phyloP scores from a whole-genome alignment of 257 asterid species.

The Penstemon davidsonii region DNA sequence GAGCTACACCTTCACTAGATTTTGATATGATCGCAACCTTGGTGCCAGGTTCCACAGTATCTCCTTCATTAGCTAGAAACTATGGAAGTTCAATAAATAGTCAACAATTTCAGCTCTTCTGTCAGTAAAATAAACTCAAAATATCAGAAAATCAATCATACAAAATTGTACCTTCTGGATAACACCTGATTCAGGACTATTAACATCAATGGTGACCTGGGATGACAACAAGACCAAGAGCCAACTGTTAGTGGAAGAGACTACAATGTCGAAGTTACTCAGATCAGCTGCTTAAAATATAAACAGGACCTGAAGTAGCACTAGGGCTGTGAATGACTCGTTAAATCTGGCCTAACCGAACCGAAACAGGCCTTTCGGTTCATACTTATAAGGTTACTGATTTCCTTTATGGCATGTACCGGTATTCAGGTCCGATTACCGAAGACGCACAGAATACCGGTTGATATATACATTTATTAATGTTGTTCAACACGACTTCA shows the following conservation, averaged over 20 bases:
- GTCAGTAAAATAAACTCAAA: conserved; percentile 14
- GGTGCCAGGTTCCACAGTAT: conserved; percentile 91
- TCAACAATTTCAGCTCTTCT: conserved; percentile 17
- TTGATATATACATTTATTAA: no score
- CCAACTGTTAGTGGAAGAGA: conserved; percentile 5
- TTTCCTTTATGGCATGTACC: no score
- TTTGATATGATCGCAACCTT: conserved; percentile 86
- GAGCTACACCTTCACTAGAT: conserved; percentile 80
- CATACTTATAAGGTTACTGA: no score
- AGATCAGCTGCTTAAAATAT: conserved; percentile 3
- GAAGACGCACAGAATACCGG: no score
- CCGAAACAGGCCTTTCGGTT: no score
- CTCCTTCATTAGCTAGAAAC: conserved; percentile 93
- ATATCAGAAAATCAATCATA: conserved; percentile 4
- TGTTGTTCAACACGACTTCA: no score
- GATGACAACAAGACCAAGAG: conserved; percentile 28
- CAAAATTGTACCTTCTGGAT: conserved; percentile 67
- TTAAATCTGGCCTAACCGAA: no score
- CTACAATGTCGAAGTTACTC: background rate
- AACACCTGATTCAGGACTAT: conserved; percentile 98
- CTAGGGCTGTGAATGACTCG: background rate
- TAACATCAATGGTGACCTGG: conserved; percentile 96
- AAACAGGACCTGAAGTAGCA: conserved; percentile 7
- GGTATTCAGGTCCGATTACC: no score
- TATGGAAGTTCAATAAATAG: conserved; percentile 26